phyloP scores from a whole-genome alignment of 331 rosid genomes.

The Malus hybrid region DNA sequence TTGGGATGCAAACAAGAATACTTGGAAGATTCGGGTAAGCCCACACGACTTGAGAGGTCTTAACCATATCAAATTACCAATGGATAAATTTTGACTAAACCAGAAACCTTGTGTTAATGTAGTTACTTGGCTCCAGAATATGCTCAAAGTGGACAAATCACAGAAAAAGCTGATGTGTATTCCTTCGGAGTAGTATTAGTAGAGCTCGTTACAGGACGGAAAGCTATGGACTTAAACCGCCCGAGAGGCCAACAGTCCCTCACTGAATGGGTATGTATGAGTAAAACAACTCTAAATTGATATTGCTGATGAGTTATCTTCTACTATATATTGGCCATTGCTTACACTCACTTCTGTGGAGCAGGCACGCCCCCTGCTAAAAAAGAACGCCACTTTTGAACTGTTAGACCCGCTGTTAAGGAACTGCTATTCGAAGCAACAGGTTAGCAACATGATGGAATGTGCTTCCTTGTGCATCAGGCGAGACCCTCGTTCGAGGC shows the following conservation, averaged over 20 bases:
- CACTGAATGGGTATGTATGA: conserved; percentile 77
- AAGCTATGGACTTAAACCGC: too few relatives aligned
- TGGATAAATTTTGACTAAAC: background rate
- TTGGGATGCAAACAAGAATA: conserved; percentile 89
- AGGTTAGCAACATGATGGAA: conserved; percentile 60
- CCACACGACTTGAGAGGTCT: background rate
- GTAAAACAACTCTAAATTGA: background rate
- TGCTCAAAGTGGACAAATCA: too few relatives aligned
- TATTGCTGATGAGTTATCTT: background rate
- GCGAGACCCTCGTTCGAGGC: conserved; percentile 65
- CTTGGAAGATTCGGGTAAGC: conserved; percentile 89
- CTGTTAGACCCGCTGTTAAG: conserved; percentile 65
- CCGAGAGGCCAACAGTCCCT: conserved; percentile 82
- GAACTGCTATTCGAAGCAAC: conserved; percentile 45
- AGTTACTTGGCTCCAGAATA: too few relatives aligned
- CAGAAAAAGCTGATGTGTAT: too few relatives aligned
- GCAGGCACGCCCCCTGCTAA: conserved; percentile 81
- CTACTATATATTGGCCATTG: background rate
- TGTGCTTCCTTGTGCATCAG: conserved; percentile 76
- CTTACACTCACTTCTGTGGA: conserved; percentile 8
- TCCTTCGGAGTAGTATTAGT: too few relatives aligned
- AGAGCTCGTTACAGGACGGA: too few relatives aligned
- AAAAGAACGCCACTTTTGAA: conserved; percentile 40
- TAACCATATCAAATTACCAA: background rate
- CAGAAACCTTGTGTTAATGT: background rate